Evolutionary conservation across 768 basidiomycete species (phyloP).

Genomic region (Boletus insuetus): DNA sequence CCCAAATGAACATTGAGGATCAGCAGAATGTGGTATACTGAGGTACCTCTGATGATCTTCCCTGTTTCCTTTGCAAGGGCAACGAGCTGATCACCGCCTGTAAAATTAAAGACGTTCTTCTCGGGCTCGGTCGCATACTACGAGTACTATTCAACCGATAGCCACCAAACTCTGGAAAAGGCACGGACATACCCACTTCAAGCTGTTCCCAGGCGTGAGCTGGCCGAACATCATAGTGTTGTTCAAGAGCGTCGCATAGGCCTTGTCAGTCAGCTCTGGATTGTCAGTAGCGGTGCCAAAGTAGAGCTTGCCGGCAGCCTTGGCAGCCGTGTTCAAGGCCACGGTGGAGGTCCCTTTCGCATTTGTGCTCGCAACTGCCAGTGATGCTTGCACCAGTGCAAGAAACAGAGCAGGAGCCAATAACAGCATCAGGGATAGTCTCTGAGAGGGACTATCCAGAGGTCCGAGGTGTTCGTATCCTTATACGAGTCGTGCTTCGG

Average conservation of each 20-base stretch:
- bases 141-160: not conserved
- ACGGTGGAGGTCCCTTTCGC: not conserved
- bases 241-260: constrained; percentile 10
- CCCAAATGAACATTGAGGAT: not conserved
- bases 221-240: constrained; percentile 15
- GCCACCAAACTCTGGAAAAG: not conserved
- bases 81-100: constrained; percentile 19
- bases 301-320: constrained; percentile 42
- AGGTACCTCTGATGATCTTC: constrained; percentile 19
- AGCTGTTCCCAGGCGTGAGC: constrained; percentile 19
- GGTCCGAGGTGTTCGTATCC: not conserved
- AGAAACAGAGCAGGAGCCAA: constrained; percentile 5
- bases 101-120: constrained; percentile 24
- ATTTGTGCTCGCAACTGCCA: not conserved
- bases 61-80: constrained; percentile 18
- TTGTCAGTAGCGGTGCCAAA: constrained; percentile 50
- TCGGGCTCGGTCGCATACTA: constrained; percentile 23
- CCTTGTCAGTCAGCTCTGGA: constrained; percentile 38
- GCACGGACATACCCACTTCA: constrained; percentile 19
- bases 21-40: not conserved
- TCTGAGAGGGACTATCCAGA: not conserved
- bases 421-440: not conserved
- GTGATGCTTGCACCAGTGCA: constrained; percentile 1
- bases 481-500: constrained; percentile 1
- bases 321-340: constrained; percentile 36